Percentiles rank a stretch among this genome's conserved stretches.
These are phyloP conservation scores for Hippophae rhamnoides DNA, from an alignment of 306 rosid genomes.

Conservation along the genomic window DNA sequence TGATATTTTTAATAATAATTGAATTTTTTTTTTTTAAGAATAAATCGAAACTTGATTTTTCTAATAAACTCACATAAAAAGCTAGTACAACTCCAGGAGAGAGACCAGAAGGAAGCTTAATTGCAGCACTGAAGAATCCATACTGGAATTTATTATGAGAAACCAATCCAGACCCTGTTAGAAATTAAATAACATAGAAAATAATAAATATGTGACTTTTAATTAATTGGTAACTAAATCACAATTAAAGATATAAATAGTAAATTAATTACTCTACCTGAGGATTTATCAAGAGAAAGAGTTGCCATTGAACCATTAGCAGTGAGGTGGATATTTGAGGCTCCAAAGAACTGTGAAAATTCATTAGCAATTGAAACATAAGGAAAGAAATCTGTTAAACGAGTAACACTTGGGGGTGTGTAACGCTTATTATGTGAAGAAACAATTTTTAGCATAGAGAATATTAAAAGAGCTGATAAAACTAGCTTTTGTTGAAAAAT, in stretches of 20 bases:
- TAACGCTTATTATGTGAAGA: constrained; percentile 40
- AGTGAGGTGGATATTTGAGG: constrained; percentile 43
- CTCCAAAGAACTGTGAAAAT: constrained; percentile 55
- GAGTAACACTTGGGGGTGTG: constrained; percentile 56
- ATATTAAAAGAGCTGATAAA: constrained; percentile 24
- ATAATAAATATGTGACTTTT: constrained; percentile 1
- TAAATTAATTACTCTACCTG: constrained; percentile 32
- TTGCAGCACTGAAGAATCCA: constrained; percentile 95
- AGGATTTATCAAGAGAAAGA: constrained; percentile 62
- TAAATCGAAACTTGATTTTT: neutral
- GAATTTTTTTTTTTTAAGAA: too few relatives aligned
- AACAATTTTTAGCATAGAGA: constrained; percentile 32
- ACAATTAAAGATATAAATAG: neutral
- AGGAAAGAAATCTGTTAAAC: constrained; percentile 58
- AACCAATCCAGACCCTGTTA: constrained; percentile 69
- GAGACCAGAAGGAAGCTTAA: constrained; percentile 78
- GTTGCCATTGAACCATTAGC: constrained; percentile 71
- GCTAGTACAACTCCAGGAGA: constrained; percentile 93
- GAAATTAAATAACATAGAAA: neutral
- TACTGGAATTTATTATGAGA: constrained; percentile 46
- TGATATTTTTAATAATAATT: too few relatives aligned
- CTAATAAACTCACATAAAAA: constrained; percentile 59
- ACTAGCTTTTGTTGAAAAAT: constrained; percentile 21
- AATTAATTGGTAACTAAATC: neutral
- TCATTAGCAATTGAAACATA: constrained; percentile 35